These are phyloP conservation scores for Hygrocybe punicea DNA, from an alignment of 768 basidiomycete genomes.

Conservation along the genomic window DNA sequence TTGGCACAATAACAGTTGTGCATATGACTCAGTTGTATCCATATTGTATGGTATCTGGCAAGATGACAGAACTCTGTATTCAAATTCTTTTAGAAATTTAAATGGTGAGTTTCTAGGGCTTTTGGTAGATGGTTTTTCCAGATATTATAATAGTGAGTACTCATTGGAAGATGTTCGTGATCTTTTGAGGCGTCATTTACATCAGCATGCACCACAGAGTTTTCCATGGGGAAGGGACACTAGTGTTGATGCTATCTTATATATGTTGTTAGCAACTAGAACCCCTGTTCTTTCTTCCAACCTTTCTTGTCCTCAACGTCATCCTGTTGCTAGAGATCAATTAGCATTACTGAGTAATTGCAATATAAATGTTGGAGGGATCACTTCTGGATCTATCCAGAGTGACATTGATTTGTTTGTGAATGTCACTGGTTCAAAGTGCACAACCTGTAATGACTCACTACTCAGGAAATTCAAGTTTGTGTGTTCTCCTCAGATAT, in stretches of 20 bases:
- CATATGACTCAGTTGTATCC: slow-evolving; percentile 29
- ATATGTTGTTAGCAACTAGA: not conserved
- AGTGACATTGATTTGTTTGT: too few relatives aligned
- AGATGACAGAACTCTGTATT: not conserved
- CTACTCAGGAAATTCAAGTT: not conserved
- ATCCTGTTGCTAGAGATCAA: not conserved
- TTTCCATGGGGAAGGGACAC: not conserved
- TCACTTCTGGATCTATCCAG: too few relatives aligned
- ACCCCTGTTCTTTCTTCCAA: not conserved
- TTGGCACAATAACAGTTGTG: slow-evolving; percentile 30
- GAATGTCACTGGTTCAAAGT: not conserved
- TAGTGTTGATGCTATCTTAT: too few relatives aligned
- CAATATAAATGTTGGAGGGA: not conserved
- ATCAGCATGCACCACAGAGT: not conserved
- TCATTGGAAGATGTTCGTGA: not conserved
- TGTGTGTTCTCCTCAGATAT: not conserved
- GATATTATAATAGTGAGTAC: slow-evolving; percentile 1
- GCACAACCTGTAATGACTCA: not conserved
- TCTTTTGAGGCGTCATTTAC: not conserved
- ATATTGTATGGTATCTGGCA: slow-evolving; percentile 23
- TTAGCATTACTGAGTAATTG: not conserved
- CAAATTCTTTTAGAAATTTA: slow-evolving; percentile 1
- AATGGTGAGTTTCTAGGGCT: not conserved
- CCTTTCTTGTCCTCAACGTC: not conserved
- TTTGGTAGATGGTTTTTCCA: slow-evolving; percentile 1